A percentile compares a stretch with the other conserved stretches of the same genome.
Evolutionary conservation across 208 protist species (phyloP).

Genomic region (Phytomonas serpens): DNA sequence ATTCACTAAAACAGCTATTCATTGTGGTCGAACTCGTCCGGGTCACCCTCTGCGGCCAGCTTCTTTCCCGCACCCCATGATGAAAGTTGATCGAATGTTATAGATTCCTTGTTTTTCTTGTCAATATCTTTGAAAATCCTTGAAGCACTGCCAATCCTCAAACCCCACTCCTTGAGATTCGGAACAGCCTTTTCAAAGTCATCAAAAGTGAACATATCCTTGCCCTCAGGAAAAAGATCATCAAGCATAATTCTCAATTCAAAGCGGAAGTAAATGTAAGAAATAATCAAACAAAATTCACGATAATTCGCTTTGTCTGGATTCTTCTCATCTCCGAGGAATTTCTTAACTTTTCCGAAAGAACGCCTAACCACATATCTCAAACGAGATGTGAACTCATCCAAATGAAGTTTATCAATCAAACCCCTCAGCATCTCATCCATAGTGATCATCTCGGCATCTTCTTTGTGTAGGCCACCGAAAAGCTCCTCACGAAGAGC

Average conservation of each 20-base stretch:
- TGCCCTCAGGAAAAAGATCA: slow-evolving; percentile 67
- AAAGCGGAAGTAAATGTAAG: slow-evolving; percentile 59
- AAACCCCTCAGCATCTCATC: slow-evolving; percentile 52
- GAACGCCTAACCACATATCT: slow-evolving; percentile 69
- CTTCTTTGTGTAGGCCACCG: slow-evolving; percentile 57
- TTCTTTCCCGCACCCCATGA: slow-evolving; percentile 40
- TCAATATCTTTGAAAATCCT: slow-evolving; percentile 68
- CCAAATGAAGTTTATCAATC: slow-evolving; percentile 37
- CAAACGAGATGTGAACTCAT: slow-evolving; percentile 55
- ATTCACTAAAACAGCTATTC: background rate
- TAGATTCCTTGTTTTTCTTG: slow-evolving; percentile 47
- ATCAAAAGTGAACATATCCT: slow-evolving; percentile 46
- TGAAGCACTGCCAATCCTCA: slow-evolving; percentile 41
- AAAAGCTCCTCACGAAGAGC: slow-evolving; percentile 55
- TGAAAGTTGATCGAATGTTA: slow-evolving; percentile 79
- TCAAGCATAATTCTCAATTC: slow-evolving; percentile 79
- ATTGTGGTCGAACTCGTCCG: slow-evolving; percentile 20
- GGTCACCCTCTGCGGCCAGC: slow-evolving; percentile 45
- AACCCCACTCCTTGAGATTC: slow-evolving; percentile 50
- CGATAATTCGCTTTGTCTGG: slow-evolving; percentile 50
- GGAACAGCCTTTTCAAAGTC: slow-evolving; percentile 61
- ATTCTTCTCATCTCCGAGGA: slow-evolving; percentile 20
- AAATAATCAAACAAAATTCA: slow-evolving; percentile 78
- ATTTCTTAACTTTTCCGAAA: slow-evolving; percentile 67
- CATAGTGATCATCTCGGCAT: slow-evolving; percentile 36